phyloP scores from a whole-genome alignment of 1,139 yeast species.

The Suhomyces anneliseae region DNA sequence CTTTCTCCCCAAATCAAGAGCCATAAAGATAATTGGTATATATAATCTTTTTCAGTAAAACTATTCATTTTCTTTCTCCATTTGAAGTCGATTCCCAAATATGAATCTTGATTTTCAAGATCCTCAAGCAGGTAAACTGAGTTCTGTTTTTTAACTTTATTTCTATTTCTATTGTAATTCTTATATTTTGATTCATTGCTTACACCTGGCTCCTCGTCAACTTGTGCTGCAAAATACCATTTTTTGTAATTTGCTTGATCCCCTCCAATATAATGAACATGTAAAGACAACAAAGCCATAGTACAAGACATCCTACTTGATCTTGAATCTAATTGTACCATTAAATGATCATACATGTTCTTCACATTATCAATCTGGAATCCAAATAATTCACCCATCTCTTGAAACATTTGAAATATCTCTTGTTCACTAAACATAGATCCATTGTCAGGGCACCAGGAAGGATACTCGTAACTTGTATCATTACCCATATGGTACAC shows the following conservation, averaged over 20 bases:
- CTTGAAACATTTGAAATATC: constrained; percentile 22
- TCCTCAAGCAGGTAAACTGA: constrained; percentile 15
- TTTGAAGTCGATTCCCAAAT: constrained; percentile 24
- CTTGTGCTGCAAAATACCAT: constrained; percentile 88
- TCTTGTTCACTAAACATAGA: constrained; percentile 22
- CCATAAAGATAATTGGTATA: constrained; percentile 35
- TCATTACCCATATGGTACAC: too few species aligned
- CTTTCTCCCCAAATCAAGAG: constrained; percentile 47
- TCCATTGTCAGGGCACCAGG: constrained; percentile 41
- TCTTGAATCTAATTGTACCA: constrained; percentile 66
- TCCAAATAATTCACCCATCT: constrained; percentile 58
- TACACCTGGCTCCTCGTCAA: background rate
- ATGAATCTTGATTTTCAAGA: constrained; percentile 17
- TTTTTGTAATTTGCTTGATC: constrained; percentile 86
- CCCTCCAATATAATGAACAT: constrained; percentile 85
- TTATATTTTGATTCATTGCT: constrained; percentile 2
- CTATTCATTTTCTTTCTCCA: constrained; percentile 27
- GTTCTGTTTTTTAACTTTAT: background rate
- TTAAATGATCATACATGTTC: constrained; percentile 64
- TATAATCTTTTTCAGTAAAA: constrained; percentile 21
- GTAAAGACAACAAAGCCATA: constrained; percentile 58
- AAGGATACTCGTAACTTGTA: constrained; percentile 17
- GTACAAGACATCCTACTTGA: constrained; percentile 61
- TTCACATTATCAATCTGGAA: constrained; percentile 62
- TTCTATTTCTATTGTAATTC: background rate